Evolutionary conservation across 2,329 filamentous ascomycete genomes (phyloP), one percentile per base, ranked within the genome.

Genomic region (Neophaeococcomyces mojaviensis): DNA sequence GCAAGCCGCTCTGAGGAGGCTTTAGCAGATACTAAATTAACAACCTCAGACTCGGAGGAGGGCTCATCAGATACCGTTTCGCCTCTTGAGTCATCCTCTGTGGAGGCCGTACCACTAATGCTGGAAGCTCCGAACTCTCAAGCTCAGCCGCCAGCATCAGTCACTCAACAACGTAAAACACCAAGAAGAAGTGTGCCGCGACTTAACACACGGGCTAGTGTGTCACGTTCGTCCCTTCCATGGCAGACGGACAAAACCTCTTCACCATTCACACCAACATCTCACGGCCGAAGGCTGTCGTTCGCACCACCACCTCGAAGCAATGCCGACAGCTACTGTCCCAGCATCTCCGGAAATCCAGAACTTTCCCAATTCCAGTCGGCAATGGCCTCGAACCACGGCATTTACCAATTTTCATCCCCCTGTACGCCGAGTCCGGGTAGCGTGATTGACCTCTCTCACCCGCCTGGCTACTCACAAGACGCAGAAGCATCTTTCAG

Each of bases 401-500:
- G n/a, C n/a, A n/a, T n/a, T n/a, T n/a, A n/a, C n/a, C n/a, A n/a
- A n/a, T n/a, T n/a, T n/a, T n/a, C 32, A 20, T 36, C 33, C 16
- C 20, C 32, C 30, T n/a, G n/a, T n/a, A n/a, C n/a, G n/a, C n/a
- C n/a, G n/a, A n/a, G n/a, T n/a, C n/a, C n/a, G n/a, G n/a, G n/a
- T n/a, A n/a, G n/a, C n/a, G 38, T 32, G 3, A 45, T 42, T 24
- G 50, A 55, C 40, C 58, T 60, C 31, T 49, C 53, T 12, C 55
- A 60, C 44, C 59, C 59, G 12, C 59, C 59, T n/a, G 59, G 59
- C 39, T 62, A 62, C 46, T 49, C 54, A 30, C 59, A 62, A 52
- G 55, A 62, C 46, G 44, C 55, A 7, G 47, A 48, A n/a, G 43
- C 50, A 18, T 50, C 47, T n/a, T 56, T 56, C 31, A 46, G 50